A percentile compares a stretch with the other conserved stretches of the same genome.
Conservation (phyloP, 169 alveolate genomes). For the Toxoplasma gondii region DNA sequence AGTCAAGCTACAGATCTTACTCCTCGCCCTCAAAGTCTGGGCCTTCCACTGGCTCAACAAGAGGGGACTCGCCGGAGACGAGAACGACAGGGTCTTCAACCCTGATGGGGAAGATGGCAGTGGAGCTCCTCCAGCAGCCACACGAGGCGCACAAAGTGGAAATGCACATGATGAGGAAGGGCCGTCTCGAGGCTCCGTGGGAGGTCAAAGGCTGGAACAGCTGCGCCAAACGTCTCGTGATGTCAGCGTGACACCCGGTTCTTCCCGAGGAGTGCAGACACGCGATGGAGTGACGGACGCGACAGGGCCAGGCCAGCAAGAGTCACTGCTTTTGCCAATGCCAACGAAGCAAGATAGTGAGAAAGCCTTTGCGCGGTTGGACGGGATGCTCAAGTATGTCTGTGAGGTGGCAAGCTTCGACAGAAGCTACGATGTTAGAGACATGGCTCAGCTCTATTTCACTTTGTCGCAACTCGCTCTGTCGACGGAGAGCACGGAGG, state of each 20-base stretch:
- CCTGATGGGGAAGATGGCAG: not conserved
- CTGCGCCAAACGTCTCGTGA: not conserved
- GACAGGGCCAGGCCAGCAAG: not conserved
- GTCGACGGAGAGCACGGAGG: not conserved
- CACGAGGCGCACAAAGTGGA: slow-evolving; percentile 11
- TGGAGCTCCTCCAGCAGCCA: not conserved
- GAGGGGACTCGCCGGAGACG: not conserved
- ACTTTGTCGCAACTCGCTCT: slow-evolving; percentile 19
- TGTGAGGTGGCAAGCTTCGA: slow-evolving; percentile 55
- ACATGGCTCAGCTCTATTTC: slow-evolving; percentile 37
- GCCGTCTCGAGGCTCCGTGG: not conserved
- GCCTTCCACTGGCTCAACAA: slow-evolving; percentile 52
- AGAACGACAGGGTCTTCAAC: not conserved
- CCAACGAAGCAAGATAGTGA: slow-evolving; percentile 58
- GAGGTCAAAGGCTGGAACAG: slow-evolving; percentile 21
- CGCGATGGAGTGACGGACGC: not conserved
- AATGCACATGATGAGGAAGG: not conserved
- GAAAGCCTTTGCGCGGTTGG: slow-evolving; percentile 39
- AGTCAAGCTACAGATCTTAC: slow-evolving; percentile 73
- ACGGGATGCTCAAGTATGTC: slow-evolving; percentile 28
- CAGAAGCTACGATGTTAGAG: slow-evolving; percentile 66
- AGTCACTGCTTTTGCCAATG: not conserved
- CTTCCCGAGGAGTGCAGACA: not conserved
- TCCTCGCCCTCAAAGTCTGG: slow-evolving; percentile 65
- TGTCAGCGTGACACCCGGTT: not conserved